A percentile compares a stretch with the other conserved stretches of the same genome.
Evolutionary conservation across 345 rosid species (phyloP).

Genomic region (Mallotus nudiflorus): DNA sequence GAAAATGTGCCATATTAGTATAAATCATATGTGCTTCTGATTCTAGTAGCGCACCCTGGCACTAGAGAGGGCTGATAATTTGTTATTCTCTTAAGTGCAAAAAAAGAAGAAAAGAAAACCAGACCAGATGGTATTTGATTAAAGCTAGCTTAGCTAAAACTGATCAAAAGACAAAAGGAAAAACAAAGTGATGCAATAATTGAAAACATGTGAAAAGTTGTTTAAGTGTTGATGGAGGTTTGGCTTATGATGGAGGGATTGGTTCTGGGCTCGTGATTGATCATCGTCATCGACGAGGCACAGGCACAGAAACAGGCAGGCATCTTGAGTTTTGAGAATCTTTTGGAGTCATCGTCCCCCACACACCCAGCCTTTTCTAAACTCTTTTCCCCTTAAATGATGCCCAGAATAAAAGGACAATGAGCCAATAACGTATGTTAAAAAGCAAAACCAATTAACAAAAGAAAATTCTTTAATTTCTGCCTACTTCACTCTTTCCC

Average conservation of each 20-base stretch:
- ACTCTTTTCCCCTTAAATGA: constrained; percentile 12
- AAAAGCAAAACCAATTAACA: background rate
- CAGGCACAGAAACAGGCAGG: no score
- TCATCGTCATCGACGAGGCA: no score
- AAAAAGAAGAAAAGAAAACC: background rate
- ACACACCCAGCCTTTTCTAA: constrained; percentile 24
- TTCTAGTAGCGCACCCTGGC: no score
- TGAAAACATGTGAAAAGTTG: constrained; percentile 8
- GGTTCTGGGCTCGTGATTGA: background rate
- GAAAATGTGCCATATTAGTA: no score
- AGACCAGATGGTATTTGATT: background rate
- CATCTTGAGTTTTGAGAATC: constrained; percentile 22
- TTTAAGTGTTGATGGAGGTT: background rate
- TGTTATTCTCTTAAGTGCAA: background rate
- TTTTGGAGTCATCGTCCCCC: constrained; percentile 41
- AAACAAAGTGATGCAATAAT: constrained; percentile 8
- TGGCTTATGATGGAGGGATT: background rate
- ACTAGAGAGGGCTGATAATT: no score
- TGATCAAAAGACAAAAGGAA: background rate
- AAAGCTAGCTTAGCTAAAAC: background rate
- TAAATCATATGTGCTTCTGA: no score
- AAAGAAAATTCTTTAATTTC: constrained; percentile 29
- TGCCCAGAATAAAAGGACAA: constrained; percentile 11
- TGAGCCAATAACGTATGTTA: background rate
- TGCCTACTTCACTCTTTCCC: constrained; percentile 22